Percentiles rank a stretch among this genome's conserved stretches.
These are phyloP conservation scores for Incumbomyces lentus DNA, from an alignment of 2,329 filamentous ascomycete genomes.

Conservation along the genomic window DNA sequence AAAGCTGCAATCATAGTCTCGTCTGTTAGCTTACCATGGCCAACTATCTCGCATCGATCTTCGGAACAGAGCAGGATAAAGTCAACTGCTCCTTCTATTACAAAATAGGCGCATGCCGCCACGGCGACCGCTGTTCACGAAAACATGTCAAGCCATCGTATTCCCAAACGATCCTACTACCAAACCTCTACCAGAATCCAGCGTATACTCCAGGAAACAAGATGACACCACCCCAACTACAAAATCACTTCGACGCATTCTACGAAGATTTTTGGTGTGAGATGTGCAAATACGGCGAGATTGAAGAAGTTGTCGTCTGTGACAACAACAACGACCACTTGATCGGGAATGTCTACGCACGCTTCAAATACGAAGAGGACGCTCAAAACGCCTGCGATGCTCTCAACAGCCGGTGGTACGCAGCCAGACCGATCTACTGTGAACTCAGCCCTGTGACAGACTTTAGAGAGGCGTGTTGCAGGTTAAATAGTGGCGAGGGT, in stretches of 20 bases:
- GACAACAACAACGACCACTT: constrained; percentile 99
- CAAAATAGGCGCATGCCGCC: constrained; percentile 98
- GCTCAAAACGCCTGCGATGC: constrained; percentile 89
- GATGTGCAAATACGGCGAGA: constrained; percentile 96
- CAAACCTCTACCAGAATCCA: constrained; percentile 98
- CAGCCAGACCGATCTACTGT: constrained; percentile 93
- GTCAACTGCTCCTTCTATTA: constrained; percentile 97
- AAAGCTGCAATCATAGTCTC: background rate
- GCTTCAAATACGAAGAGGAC: constrained; percentile 98
- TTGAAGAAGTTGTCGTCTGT: constrained; percentile 96
- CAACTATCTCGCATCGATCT: constrained; percentile 98
- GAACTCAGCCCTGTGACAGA: constrained; percentile 94
- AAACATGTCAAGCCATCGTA: constrained; percentile 99
- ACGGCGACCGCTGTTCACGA: constrained; percentile 93
- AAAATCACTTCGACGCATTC: constrained; percentile 99
- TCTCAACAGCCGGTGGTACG: constrained; percentile 93
- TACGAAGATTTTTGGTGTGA: constrained; percentile 99
- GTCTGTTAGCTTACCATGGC: constrained; percentile 52
- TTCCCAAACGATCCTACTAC: constrained; percentile 92
- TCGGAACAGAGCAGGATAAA: constrained; percentile 98
- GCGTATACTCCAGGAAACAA: constrained; percentile 93
- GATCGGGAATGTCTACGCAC: constrained; percentile 97
- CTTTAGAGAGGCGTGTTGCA: constrained; percentile 94
- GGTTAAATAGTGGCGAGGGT: constrained; percentile 86
- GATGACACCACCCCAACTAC: constrained; percentile 91